Evolutionary conservation across 345 rosid genomes (phyloP).

Genomic region (Cardamine chenopodiifolia): DNA sequence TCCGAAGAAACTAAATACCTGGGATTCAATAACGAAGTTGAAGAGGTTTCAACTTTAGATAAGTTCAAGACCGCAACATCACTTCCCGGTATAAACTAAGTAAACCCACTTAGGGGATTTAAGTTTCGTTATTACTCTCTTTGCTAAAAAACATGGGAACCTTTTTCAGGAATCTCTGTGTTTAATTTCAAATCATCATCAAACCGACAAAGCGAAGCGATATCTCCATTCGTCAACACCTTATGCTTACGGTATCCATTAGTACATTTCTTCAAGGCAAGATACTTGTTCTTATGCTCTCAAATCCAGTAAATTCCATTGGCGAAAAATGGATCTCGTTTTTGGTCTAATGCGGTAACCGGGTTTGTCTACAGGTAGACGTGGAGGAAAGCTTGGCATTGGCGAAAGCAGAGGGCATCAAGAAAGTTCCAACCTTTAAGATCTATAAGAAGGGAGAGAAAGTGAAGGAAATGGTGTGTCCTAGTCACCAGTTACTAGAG

Average conservation of each 20-base stretch:
- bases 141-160: neutral
- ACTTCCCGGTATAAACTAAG: slow-evolving; percentile 55
- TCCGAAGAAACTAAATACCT: slow-evolving; percentile 49
- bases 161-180: slow-evolving; percentile 49
- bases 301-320: slow-evolving; percentile 17
- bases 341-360: neutral
- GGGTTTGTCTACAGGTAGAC: slow-evolving; percentile 55
- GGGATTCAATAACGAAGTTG: slow-evolving; percentile 67
- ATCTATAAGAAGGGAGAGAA: slow-evolving; percentile 68
- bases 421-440: slow-evolving; percentile 76
- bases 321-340: neutral
- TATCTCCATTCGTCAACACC: slow-evolving; percentile 43
- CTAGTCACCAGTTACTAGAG: slow-evolving; percentile 67
- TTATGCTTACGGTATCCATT: slow-evolving; percentile 44
- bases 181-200: slow-evolving; percentile 45
- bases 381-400: slow-evolving; percentile 61
- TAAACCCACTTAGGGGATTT: neutral
- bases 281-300: slow-evolving; percentile 38
- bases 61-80: slow-evolving; percentile 63
- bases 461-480: slow-evolving; percentile 78
- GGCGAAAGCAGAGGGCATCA: slow-evolving; percentile 66
- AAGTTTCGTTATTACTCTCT: slow-evolving; percentile 6
- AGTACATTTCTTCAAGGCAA: slow-evolving; percentile 43
- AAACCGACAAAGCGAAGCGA: slow-evolving; percentile 32
- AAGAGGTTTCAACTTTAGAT: slow-evolving; percentile 57